Conservation (phyloP, 2,329 filamentous ascomycete species). For the Aspergillus tubingensis region DNA sequence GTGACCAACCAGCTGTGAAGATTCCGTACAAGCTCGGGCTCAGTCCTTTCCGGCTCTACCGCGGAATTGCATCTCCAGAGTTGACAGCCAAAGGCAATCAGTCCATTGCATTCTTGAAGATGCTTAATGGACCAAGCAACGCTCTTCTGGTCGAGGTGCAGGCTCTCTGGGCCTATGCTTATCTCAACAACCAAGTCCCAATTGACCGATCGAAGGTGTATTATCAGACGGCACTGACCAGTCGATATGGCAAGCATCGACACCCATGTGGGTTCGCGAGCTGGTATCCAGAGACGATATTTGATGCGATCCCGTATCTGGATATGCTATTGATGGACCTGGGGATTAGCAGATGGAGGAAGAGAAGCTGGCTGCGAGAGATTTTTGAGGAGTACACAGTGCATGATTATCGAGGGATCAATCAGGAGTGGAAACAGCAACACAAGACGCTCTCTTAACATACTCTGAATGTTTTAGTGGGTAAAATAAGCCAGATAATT, state of each 20-base stretch:
- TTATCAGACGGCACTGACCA: not conserved
- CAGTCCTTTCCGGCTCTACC: conserved; percentile 6
- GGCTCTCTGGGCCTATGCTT: conserved; percentile 7
- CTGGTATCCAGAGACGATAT: conserved; percentile 9
- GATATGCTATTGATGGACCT: conserved; percentile 9
- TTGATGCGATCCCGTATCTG: conserved; percentile 1
- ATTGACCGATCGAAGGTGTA: not conserved
- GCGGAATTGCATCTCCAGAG: conserved; percentile 3
- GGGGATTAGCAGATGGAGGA: not conserved
- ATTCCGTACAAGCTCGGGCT: not conserved
- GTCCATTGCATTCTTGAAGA: conserved; percentile 5
- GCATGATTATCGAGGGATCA: conserved; percentile 4
- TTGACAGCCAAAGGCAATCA: not conserved
- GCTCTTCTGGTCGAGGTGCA: not conserved
- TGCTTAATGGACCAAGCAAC: conserved; percentile 2
- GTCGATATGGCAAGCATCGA: conserved; percentile 4
- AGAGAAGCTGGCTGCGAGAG: not conserved
- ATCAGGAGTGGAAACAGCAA: conserved; percentile 6
- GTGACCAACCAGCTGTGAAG: not conserved
- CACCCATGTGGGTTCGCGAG: conserved; percentile 6
- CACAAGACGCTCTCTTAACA: not conserved
- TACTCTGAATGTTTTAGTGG: too few relatives aligned
- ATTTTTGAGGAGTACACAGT: conserved; percentile 5
- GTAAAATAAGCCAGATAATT: too few relatives aligned
- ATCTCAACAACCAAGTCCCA: conserved; percentile 2